Conservation (phyloP, 345 rosid genomes). For the Eucalyptus regnans region DNA sequence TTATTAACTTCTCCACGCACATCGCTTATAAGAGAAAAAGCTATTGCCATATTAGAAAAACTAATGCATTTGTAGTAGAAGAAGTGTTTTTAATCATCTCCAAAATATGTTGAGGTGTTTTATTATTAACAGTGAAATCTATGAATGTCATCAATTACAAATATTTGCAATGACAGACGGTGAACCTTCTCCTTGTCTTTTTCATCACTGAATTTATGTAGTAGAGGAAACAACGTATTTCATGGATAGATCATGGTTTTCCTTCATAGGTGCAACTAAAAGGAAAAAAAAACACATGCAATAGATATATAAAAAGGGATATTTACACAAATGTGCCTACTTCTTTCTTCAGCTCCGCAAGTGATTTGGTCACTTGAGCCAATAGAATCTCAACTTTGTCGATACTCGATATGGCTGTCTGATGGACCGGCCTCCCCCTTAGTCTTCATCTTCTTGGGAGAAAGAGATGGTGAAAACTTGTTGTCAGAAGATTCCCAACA, state of each 20-base stretch:
- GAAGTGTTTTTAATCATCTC: background rate
- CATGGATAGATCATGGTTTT: background rate
- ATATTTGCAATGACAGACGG: background rate
- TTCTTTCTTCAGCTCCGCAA: background rate
- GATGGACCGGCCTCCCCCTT: background rate
- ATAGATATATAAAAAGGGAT: background rate
- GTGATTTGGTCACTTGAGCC: background rate
- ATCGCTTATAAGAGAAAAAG: background rate
- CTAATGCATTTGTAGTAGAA: background rate
- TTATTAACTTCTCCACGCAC: background rate
- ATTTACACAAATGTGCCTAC: background rate
- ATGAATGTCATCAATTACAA: background rate
- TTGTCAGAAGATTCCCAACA: background rate
- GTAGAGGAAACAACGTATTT: background rate
- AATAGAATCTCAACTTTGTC: background rate
- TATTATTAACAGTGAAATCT: background rate
- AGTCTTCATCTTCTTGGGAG: background rate
- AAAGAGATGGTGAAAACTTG: background rate
- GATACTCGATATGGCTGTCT: background rate
- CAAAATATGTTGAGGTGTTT: background rate
- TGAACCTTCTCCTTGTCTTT: background rate
- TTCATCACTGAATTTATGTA: background rate
- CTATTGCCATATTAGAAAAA: fast-evolving
- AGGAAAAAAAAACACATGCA: background rate
- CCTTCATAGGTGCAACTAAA: background rate